Conservation (phyloP, 345 rosid species). For the Pugionium cornutum region DNA sequence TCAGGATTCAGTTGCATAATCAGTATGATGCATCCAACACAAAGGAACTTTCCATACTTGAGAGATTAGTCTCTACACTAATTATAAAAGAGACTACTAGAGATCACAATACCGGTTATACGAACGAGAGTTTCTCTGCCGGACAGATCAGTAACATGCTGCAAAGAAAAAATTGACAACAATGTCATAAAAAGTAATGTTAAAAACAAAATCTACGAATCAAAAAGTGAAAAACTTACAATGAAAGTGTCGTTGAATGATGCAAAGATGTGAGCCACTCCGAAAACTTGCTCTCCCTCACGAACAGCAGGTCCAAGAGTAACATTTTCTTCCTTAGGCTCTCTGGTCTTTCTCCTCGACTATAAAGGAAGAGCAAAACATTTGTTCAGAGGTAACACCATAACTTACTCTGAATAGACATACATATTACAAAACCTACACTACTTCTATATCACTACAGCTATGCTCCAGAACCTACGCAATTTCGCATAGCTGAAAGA, state of each 20-base stretch:
- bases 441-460: too few species aligned
- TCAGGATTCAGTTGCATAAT: not conserved
- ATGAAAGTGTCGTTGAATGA: conserved; percentile 75
- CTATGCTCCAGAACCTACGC: too few species aligned
- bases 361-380: conserved; percentile 9
- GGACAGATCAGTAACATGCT: conserved; percentile 85
- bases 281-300: conserved; percentile 72
- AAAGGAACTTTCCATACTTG: too few species aligned
- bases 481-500: too few species aligned
- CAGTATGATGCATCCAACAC: too few species aligned
- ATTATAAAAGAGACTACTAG: too few species aligned
- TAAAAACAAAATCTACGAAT: not conserved
- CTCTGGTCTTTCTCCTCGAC: conserved; percentile 67
- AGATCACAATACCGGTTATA: conserved; percentile 48
- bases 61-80: too few species aligned
- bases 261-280: conserved; percentile 45
- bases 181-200: not conserved
- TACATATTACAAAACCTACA: too few species aligned
- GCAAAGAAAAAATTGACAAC: conserved; percentile 8
- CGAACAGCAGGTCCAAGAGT: conserved; percentile 73
- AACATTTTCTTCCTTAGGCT: conserved; percentile 72
- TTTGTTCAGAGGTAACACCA: too few species aligned
- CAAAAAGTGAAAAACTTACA: conserved; percentile 38
- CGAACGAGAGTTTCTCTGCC: conserved; percentile 84
- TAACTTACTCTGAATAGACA: too few species aligned